Base-by-base conservation (phyloP, 75 land plant species). In the Cupressus sempervirens region DNA sequence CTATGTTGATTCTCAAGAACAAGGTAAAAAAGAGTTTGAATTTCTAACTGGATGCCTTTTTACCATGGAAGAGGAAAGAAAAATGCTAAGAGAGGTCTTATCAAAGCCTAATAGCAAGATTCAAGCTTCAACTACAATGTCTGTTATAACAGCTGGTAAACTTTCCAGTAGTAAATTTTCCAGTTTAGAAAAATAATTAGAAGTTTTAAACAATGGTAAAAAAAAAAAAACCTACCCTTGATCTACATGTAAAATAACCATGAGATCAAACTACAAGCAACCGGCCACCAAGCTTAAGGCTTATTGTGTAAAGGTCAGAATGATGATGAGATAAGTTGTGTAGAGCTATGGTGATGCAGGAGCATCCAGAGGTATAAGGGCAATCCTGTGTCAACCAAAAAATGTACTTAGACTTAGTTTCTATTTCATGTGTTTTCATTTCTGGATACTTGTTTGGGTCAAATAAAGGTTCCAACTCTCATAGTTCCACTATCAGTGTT, bases 21-120 rank as follows among this genome's bases (percentile, higher is more conserved):
- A 88, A 73, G 88, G 46, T 46, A 90, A 89, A 14, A 92, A 94
- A 48, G 94, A 93, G 54, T 85, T 90, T 75, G 95, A 92, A 81
- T 87, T 90, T 70, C 89, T 95, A n/a, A 90, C 89, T 1, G 93
- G 89, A 68, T 93, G 95, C 46, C 80, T 97, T 58, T 30, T 91
- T 23, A 90, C 91, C 76, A 93, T 92, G 95, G 98, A 97, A 81
- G 96, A 97, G 86, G 99, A 97, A 87, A 92, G 91, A 70, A 94
- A 94, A 88, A 92, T 94, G 91, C 86, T 98, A 16, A 96, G 94
- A 90, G 97, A 96, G 86, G 94, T 94, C 11, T 85, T 98, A 87
- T 88, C 96, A 36, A 91, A 90, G 89, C 89, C 94, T 77, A 91
- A 93, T 80, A 90, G 88, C 41, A 99, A 98, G 84, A 88, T 98